Percentiles rank a stretch among this genome's conserved stretches.
phyloP scores from a whole-genome alignment of 257 asterid genomes.

The Ilex asprella region DNA sequence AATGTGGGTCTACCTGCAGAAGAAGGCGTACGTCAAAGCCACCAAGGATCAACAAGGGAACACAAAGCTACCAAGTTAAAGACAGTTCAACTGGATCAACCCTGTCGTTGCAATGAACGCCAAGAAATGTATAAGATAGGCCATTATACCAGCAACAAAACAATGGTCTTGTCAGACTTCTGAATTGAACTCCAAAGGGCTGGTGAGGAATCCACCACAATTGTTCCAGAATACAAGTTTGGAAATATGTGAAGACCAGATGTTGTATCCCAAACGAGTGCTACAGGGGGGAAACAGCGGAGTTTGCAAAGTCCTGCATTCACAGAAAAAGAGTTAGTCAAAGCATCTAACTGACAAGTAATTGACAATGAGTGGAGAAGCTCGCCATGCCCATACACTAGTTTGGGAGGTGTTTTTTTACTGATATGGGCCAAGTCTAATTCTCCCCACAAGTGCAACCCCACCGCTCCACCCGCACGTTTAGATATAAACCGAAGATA shows the following conservation, averaged over 20 bases:
- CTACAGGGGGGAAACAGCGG: slow-evolving; percentile 97
- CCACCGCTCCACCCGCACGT: no score
- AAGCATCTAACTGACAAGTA: no score
- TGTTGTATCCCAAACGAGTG: slow-evolving; percentile 90
- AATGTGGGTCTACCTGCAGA: slow-evolving; percentile 93
- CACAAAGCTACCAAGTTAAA: neutral
- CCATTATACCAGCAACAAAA: slow-evolving; percentile 58
- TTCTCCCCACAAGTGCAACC: no score
- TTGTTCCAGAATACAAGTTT: slow-evolving; percentile 69
- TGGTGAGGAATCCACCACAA: slow-evolving; percentile 92
- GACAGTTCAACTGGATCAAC: neutral
- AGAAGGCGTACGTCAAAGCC: slow-evolving; percentile 7
- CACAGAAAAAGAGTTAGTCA: slow-evolving; percentile 17
- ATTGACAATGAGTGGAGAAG: no score
- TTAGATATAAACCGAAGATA: no score
- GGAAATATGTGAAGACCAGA: slow-evolving; percentile 94
- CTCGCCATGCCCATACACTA: no score
- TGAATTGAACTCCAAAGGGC: slow-evolving; percentile 67
- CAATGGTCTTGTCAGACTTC: slow-evolving; percentile 67
- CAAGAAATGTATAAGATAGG: neutral
- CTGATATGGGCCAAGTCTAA: no score
- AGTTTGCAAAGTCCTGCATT: slow-evolving; percentile 79
- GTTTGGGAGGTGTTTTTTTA: no score
- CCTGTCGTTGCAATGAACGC: neutral
- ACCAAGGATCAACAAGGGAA: neutral